Conservation (phyloP, 768 basidiomycete species). For the Hypholoma sublateritium region DNA sequence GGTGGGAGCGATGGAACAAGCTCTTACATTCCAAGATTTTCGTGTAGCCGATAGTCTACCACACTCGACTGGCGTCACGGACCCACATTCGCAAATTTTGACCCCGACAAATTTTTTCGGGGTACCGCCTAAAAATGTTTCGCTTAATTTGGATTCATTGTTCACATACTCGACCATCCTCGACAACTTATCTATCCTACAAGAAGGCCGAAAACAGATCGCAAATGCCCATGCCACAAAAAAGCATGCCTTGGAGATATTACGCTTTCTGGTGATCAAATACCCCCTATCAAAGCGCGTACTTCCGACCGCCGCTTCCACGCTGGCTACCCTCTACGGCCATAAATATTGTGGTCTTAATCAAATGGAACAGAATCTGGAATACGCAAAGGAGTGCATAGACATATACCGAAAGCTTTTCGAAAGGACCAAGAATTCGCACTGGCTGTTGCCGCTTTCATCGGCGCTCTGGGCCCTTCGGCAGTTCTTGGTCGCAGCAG, state of each 20-base stretch:
- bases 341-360: background rate
- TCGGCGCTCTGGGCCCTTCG: background rate
- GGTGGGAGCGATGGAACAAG: background rate
- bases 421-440: background rate
- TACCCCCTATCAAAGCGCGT: background rate
- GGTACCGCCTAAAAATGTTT: no score
- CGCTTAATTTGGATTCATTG: background rate
- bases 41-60: no score
- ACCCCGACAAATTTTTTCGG: no score
- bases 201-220: background rate
- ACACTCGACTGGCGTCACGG: background rate
- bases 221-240: background rate
- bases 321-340: background rate
- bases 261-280: background rate
- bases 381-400: background rate
- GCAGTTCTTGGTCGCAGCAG: background rate
- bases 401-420: background rate
- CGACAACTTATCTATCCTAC: background rate
- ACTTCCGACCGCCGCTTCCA: background rate
- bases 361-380: background rate
- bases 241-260: background rate
- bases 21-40: background rate
- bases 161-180: background rate
- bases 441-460: background rate
- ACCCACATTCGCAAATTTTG: background rate